phyloP scores from a whole-genome alignment of 1,284 basidiomycete genomes.

The Microbotryomycetes sp. region DNA sequence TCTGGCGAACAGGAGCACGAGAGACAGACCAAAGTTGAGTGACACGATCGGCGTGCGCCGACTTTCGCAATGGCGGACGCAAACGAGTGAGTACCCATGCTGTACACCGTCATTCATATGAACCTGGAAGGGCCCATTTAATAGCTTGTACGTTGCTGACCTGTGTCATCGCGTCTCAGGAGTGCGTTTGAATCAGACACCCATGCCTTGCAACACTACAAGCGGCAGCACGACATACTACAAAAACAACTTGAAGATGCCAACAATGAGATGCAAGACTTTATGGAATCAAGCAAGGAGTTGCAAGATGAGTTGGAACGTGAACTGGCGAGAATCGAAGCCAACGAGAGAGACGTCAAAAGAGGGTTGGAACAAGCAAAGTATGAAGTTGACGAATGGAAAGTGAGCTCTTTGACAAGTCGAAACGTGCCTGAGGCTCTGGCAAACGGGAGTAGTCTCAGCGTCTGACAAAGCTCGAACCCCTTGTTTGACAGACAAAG shows the following conservation, averaged over 20 bases:
- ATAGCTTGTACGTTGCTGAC: too few species aligned
- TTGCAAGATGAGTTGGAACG: constrained; percentile 86
- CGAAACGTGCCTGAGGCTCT: neutral
- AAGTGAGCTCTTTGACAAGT: constrained; percentile 51
- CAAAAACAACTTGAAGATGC: constrained; percentile 31
- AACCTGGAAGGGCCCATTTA: too few species aligned
- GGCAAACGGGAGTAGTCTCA: neutral
- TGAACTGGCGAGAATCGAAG: constrained; percentile 80
- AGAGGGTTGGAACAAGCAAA: constrained; percentile 67
- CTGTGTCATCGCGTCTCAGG: too few species aligned
- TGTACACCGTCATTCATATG: too few species aligned
- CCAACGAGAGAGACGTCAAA: constrained; percentile 71
- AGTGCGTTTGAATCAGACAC: constrained; percentile 19
- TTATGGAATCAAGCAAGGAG: constrained; percentile 82
- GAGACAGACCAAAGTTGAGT: too few species aligned
- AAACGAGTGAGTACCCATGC: too few species aligned
- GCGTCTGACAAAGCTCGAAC: neutral
- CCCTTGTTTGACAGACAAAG: constrained; percentile 56
- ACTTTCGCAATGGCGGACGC: too few species aligned
- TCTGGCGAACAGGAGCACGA: too few species aligned
- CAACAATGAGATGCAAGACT: constrained; percentile 56
- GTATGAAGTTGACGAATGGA: constrained; percentile 82
- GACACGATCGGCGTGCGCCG: too few species aligned
- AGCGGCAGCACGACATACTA: constrained; percentile 11
- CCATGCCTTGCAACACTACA: constrained; percentile 27